Base-by-base conservation (phyloP, 2,329 filamentous ascomycete genomes). In the Pseudogymnoascus sp. region DNA sequence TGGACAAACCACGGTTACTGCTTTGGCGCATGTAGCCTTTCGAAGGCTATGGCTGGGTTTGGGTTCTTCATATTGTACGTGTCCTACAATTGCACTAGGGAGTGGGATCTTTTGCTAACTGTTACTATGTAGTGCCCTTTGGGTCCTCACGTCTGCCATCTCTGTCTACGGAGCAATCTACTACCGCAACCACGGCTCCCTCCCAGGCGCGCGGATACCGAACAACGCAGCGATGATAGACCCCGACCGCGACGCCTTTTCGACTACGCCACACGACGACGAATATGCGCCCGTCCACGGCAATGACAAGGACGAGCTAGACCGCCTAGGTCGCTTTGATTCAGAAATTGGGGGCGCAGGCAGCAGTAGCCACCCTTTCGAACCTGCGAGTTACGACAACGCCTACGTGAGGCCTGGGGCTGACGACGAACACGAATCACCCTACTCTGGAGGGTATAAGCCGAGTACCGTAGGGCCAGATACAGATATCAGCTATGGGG, bases 171-270 rank as follows among this genome's bases (percentile, higher is more conserved):
- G 84, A 28, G 75, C 86, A 66, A 78, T 82, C 66, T 87, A 86
- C 76, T 86, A 83, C 76, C 81, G 82, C 69, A 81, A 83, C 71
- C 82, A 88, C 75, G 82, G 83, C 69, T 80, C 76, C 63, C 79
- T 88, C 14, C 86, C 86, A 1, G 85, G 85, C 14, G 67, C 67
- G 14, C 85, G 69, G 78, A 77, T 61, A 31, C 71, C 71, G 1
- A 68, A 65, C 33, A 73, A 72, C 61, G 70, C 72, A 2, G 67
- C 77, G 72, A 70, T 84, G 75, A 87, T 87, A 68, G 86, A 88
- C 72, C 86, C 86, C 0, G 85, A 89, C 74, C 88, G 88, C 77
- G 85, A 85, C 28, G 85, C 85, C 65, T 89, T 89, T n/a, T 87
- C 84, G 63, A 86, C 85, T 74, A 84, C 83, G 12, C 84, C 84